phyloP scores from a whole-genome alignment of 495 filamentous ascomycete genomes.

The Acidiella bohemica region DNA sequence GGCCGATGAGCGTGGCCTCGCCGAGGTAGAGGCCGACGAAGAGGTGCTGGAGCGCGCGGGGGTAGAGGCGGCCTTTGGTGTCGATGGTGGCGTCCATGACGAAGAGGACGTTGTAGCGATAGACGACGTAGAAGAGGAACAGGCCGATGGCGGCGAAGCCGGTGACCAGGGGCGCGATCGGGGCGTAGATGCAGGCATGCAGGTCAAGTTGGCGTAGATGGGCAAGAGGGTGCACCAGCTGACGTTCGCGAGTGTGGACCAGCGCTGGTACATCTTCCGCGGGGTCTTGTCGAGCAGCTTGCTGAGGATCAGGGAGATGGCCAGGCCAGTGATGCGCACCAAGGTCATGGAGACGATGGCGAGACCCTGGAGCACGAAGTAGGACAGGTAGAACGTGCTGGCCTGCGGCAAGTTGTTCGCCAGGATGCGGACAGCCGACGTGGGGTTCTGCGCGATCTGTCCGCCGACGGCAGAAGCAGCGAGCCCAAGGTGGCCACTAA shows the following conservation, averaged over 20 bases:
- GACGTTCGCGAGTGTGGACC: constrained; percentile 47
- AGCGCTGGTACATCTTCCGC: constrained; percentile 60
- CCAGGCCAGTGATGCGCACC: constrained; percentile 63
- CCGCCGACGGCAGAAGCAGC: constrained; percentile 56
- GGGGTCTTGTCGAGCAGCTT: constrained; percentile 57
- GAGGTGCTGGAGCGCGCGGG: constrained; percentile 80
- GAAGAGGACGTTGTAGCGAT: constrained; percentile 90
- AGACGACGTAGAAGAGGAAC: constrained; percentile 80
- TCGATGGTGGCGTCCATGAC: constrained; percentile 75
- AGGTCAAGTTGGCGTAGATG: constrained; percentile 67
- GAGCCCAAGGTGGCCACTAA: constrained; percentile 70
- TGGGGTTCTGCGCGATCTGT: constrained; percentile 53
- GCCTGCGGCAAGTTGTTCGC: constrained; percentile 62
- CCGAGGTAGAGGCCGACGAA: constrained; percentile 78
- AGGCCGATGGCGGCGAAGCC: constrained; percentile 77
- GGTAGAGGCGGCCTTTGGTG: constrained; percentile 81
- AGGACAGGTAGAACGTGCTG: constrained; percentile 90
- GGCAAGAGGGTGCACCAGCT: constrained; percentile 87
- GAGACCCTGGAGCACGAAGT: constrained; percentile 86
- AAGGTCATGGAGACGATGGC: constrained; percentile 64
- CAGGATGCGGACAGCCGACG: constrained; percentile 46
- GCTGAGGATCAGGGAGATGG: constrained; percentile 66
- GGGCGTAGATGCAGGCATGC: constrained; percentile 84
- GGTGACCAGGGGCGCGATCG: constrained; percentile 80
- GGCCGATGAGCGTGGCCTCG: constrained; percentile 75